Evolutionary conservation across 176 grass and related monocot species (phyloP).

Genomic region (Hsuehochloa calcarea): DNA sequence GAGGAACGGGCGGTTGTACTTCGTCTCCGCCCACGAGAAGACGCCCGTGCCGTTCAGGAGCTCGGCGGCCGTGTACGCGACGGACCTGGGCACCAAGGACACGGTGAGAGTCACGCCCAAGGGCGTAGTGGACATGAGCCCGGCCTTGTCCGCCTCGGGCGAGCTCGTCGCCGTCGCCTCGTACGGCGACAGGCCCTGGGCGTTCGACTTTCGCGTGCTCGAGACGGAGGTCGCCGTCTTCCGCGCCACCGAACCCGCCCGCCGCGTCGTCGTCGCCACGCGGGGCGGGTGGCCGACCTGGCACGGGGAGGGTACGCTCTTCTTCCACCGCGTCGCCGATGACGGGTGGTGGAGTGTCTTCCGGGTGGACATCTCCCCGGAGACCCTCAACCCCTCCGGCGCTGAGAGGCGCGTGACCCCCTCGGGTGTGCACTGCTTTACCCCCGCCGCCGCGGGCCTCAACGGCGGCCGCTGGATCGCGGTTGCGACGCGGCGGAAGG

Average conservation of each 20-base stretch:
- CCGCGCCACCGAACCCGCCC: constrained; percentile 40
- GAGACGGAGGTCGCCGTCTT: constrained; percentile 74
- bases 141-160: constrained; percentile 59
- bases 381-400: constrained; percentile 37
- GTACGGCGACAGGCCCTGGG: constrained; percentile 67
- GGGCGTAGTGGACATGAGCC: constrained; percentile 82
- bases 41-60: constrained; percentile 53
- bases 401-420: constrained; percentile 61
- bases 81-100: constrained; percentile 13
- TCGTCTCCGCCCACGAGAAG: constrained; percentile 76
- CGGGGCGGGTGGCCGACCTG: constrained; percentile 78
- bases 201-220: constrained; percentile 73
- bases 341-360: constrained; percentile 98
- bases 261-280: constrained; percentile 40
- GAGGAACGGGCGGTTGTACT: constrained; percentile 42
- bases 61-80: constrained; percentile 75
- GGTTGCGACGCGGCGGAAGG: constrained; percentile 72
- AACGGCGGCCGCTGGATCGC: constrained; percentile 50
- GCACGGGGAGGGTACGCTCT: constrained; percentile 57
- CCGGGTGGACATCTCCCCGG: constrained; percentile 48
- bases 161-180: constrained; percentile 72
- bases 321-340: constrained; percentile 77
- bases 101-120: constrained; percentile 38
- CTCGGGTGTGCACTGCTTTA: constrained; percentile 74
- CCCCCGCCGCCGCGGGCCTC: constrained; percentile 51